Conservation (phyloP, 2,329 filamentous ascomycete genomes). For the Erysiphe pulchra region DNA sequence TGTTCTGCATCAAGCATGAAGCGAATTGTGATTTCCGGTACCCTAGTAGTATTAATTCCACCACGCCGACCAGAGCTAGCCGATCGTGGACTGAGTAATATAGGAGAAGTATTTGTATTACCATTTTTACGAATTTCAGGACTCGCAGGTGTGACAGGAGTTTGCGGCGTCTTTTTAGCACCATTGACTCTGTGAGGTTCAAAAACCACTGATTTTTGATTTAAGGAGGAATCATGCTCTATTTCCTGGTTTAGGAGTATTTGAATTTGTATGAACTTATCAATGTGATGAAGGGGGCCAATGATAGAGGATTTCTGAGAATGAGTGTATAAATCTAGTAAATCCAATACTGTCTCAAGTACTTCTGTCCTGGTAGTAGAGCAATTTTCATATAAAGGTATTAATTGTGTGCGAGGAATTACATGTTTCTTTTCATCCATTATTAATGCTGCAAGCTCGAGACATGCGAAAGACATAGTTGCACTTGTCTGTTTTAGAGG, state of each 20-base stretch:
- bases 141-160: conserved; percentile 13
- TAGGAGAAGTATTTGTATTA: conserved; percentile 9
- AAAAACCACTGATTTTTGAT: conserved; percentile 37
- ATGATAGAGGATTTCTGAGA: conserved; percentile 50
- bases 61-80: conserved; percentile 8
- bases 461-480: conserved; percentile 58
- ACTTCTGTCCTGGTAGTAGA: conserved; percentile 23
- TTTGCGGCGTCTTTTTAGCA: conserved; percentile 13
- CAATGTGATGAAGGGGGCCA: conserved; percentile 44
- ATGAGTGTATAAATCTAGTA: conserved; percentile 80
- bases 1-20: conserved; percentile 70
- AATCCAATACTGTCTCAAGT: conserved; percentile 63
- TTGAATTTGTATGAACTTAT: conserved; percentile 63
- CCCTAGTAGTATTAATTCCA: conserved; percentile 14
- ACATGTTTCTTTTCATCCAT: conserved; percentile 26
- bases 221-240: conserved; percentile 29
- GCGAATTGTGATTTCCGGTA: conserved; percentile 45
- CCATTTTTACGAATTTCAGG: conserved; percentile 12
- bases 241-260: conserved; percentile 69
- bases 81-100: conserved; percentile 12
- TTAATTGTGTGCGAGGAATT: conserved; percentile 18
- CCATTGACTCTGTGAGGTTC: conserved; percentile 14
- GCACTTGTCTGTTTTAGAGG: conserved; percentile 72
- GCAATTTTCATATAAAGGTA: conserved; percentile 23
- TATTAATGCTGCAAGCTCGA: conserved; percentile 57